Percentiles rank a stretch among this genome's conserved stretches.
phyloP scores from a whole-genome alignment of 2,329 filamentous ascomycete genomes.

The Aspergillus viridinutans region DNA sequence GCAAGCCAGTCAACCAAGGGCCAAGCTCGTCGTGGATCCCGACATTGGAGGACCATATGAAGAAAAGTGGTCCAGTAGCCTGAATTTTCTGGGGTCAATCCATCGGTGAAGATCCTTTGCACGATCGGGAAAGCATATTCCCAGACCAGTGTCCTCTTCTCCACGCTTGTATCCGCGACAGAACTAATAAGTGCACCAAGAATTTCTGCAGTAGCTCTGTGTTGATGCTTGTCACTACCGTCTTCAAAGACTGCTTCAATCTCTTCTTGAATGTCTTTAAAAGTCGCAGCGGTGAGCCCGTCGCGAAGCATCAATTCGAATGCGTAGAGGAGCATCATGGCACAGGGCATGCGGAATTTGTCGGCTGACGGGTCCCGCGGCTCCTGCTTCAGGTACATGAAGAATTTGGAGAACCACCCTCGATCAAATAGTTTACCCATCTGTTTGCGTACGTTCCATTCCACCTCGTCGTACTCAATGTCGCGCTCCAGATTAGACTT shows the following conservation, averaged over 20 bases:
- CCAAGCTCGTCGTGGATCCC: slow-evolving; percentile 82
- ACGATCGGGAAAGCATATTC: slow-evolving; percentile 85
- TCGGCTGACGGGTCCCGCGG: slow-evolving; percentile 77
- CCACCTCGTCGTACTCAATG: slow-evolving; percentile 76
- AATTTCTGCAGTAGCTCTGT: slow-evolving; percentile 92
- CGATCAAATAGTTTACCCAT: slow-evolving; percentile 77
- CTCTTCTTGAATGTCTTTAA: slow-evolving; percentile 83
- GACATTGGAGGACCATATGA: slow-evolving; percentile 80
- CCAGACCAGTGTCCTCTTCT: slow-evolving; percentile 76
- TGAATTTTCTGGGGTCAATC: slow-evolving; percentile 88
- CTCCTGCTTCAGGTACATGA: slow-evolving; percentile 93
- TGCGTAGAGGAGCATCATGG: slow-evolving; percentile 80
- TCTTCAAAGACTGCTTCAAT: slow-evolving; percentile 77
- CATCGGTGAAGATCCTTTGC: slow-evolving; percentile 80
- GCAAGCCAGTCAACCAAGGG: slow-evolving; percentile 80
- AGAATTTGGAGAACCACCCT: slow-evolving; percentile 82
- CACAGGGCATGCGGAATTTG: slow-evolving; percentile 83
- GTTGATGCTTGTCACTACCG: slow-evolving; percentile 95
- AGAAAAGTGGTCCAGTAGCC: slow-evolving; percentile 94
- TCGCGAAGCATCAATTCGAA: slow-evolving; percentile 81
- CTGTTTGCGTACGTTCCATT: slow-evolving; percentile 67
- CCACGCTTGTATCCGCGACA: slow-evolving; percentile 70
- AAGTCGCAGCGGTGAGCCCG: slow-evolving; percentile 69
- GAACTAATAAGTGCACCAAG: slow-evolving; percentile 78
- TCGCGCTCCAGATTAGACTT: slow-evolving; percentile 62